A percentile compares a stretch with the other conserved stretches of the same genome.
These are phyloP conservation scores for Kwoniella dendrophila DNA, from an alignment of 768 basidiomycete species.

Conservation along the genomic window DNA sequence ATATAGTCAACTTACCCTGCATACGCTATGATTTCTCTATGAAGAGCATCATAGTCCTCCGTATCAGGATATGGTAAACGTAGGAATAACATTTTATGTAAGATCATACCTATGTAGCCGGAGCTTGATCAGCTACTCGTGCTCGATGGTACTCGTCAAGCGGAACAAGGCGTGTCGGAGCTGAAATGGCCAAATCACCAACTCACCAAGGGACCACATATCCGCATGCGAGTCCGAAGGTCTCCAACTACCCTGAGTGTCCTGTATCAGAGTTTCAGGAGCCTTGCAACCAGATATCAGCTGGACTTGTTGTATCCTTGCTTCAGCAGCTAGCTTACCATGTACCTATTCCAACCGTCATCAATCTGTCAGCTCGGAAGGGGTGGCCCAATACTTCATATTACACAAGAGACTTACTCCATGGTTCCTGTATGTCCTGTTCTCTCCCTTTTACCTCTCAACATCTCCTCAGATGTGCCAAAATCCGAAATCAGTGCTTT, in stretches of 20 bases:
- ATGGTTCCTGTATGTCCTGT: constrained; percentile 97
- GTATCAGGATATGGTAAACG: constrained; percentile 75
- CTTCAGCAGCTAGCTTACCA: constrained; percentile 32
- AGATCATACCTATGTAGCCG: constrained; percentile 66
- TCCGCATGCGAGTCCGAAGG: constrained; percentile 86
- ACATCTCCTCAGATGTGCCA: constrained; percentile 89
- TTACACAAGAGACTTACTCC: constrained; percentile 65
- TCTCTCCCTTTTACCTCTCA: constrained; percentile 67
- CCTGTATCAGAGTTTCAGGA: constrained; percentile 77
- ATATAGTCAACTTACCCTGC: constrained; percentile 62
- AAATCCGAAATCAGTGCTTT: constrained; percentile 95
- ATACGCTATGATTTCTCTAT: constrained; percentile 73
- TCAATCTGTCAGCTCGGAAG: not conserved
- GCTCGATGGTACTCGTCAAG: not conserved
- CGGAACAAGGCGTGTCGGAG: no score
- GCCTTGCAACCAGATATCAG: constrained; percentile 55
- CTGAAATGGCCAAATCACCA: not conserved
- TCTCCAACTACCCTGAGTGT: constrained; percentile 66
- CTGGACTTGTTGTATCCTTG: not conserved
- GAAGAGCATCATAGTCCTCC: constrained; percentile 70
- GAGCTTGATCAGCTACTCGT: not conserved
- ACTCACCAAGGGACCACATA: constrained; percentile 86
- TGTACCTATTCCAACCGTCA: constrained; percentile 34
- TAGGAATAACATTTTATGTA: constrained; percentile 91
- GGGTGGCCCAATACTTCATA: not conserved